These are phyloP conservation scores for Candida dendrica DNA, from an alignment of 805 yeast genomes.

Conservation along the genomic window DNA sequence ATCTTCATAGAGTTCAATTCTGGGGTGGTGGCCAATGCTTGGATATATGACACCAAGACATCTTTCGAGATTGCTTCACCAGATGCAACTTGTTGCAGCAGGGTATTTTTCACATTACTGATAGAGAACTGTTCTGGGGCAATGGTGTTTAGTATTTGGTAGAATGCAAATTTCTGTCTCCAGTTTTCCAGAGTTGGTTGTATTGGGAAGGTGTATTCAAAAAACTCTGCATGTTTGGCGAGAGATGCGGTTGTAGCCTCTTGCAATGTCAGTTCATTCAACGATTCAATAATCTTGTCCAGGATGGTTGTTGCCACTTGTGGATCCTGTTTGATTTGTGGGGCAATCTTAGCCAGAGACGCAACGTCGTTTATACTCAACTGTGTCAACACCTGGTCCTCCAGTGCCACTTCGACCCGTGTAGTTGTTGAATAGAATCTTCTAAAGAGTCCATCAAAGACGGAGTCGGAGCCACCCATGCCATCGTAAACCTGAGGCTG, in stretches of 20 bases:
- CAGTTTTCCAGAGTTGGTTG: conserved; percentile 12
- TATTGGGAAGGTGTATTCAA: conserved; percentile 12
- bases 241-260: neutral
- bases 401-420: neutral
- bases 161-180: conserved; percentile 8
- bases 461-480: conserved; percentile 24
- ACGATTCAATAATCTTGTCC: conserved; percentile 3
- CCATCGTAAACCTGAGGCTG: conserved; percentile 1
- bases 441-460: conserved; percentile 37
- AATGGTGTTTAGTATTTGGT: conserved; percentile 6
- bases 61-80: conserved; percentile 9
- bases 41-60: conserved; percentile 5
- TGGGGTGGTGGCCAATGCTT: conserved; percentile 3
- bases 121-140: conserved; percentile 4
- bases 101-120: conserved; percentile 2
- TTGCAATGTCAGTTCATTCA: conserved; percentile 1
- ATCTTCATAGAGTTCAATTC: conserved; percentile 5
- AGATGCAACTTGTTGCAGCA: conserved; percentile 11
- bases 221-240: neutral
- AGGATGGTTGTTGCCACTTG: conserved; percentile 5
- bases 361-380: conserved; percentile 8
- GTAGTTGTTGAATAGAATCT: conserved; percentile 30
- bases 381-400: conserved; percentile 4
- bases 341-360: neutral
- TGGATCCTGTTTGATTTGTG: conserved; percentile 3